Evolutionary conservation across 108 stramenopile genomes (phyloP).

Genomic region (Chaetoceros muelleri): DNA sequence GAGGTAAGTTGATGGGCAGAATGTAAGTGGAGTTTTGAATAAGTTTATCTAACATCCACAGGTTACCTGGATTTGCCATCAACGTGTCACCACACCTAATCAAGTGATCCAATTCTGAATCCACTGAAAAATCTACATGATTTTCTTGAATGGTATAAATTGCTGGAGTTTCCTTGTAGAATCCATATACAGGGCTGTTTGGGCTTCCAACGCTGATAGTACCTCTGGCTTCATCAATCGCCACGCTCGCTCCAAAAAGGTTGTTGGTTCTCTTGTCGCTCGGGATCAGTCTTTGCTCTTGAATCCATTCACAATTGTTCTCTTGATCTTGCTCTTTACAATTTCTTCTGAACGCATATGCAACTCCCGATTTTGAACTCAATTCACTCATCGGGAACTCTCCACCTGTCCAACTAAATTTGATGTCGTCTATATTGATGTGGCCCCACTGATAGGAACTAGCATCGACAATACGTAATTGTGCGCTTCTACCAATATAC

Average conservation of each 20-base stretch:
- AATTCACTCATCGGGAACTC: slow-evolving; percentile 20
- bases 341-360: slow-evolving; percentile 43
- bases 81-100: too few species aligned
- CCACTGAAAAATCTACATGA: background rate
- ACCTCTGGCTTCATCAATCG: slow-evolving; percentile 35
- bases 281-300: slow-evolving; percentile 38
- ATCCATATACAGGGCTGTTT: slow-evolving; percentile 23
- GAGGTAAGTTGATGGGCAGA: background rate
- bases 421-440: slow-evolving; percentile 68
- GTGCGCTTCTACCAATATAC: slow-evolving; percentile 38
- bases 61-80: too few species aligned
- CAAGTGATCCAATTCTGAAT: too few species aligned
- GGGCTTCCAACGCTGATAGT: slow-evolving; percentile 44
- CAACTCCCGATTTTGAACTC: slow-evolving; percentile 51
- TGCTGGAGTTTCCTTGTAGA: slow-evolving; percentile 18
- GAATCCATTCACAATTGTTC: slow-evolving; percentile 40
- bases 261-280: slow-evolving; percentile 52
- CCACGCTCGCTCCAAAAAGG: slow-evolving; percentile 44
- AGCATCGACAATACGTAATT: slow-evolving; percentile 58
- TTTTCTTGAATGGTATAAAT: background rate
- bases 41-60: slow-evolving; percentile 19
- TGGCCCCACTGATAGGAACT: slow-evolving; percentile 50
- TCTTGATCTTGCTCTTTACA: slow-evolving; percentile 9
- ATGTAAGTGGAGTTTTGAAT: background rate
- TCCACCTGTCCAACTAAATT: slow-evolving; percentile 44